Evolutionary conservation across 768 basidiomycete species (phyloP), one percentile per base, ranked within the genome.

Genomic region (Mycena crocata): DNA sequence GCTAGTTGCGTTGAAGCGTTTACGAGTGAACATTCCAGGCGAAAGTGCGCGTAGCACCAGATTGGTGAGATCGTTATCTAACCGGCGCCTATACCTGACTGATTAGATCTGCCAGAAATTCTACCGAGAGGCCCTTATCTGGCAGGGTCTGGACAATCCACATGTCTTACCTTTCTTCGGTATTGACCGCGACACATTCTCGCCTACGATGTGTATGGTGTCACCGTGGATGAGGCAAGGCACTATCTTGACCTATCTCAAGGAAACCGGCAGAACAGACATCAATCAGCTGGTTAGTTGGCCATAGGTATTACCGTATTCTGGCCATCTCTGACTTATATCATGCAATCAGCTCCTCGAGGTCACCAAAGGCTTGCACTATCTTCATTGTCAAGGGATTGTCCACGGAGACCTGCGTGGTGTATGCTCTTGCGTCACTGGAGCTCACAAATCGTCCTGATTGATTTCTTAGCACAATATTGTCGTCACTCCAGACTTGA

Each of bases 181-280:
- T 1, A 72, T 78, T 30, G 75, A 77, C 49, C 57, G 66, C 1
- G 70, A 73, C 32, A 68, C 72, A 1, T 78, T 77, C 57, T 66
- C 71, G 1, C 55, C 50, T 14, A 69, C 65, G 9, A 64, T 74
- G 14, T 78, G 73, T 45, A 70, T 78, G 67, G 76, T 75, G 28
- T 76, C 77, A 13, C 77, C 76, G 10, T 77, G 76, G 76, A 75
- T 78, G 76, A 57, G 64, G 31, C 63, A 73, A 49, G 75, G 76
- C 10, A 77, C 73, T 21, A 64, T 78, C 30, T 23, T 72, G 1
- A 58, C 69, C 23, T 72, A 73, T 67, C 63, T 74, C 39, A 64
- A 69, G 24, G 48, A 67, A 9, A 63, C 71, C 39, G 74, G 73
- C 10, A 61, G 57, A 9, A 54, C 54, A 2, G 69, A 73, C 42